These are phyloP conservation scores for Azolla pinnata DNA, from an alignment of 75 land plant genomes.

Conservation along the genomic window DNA sequence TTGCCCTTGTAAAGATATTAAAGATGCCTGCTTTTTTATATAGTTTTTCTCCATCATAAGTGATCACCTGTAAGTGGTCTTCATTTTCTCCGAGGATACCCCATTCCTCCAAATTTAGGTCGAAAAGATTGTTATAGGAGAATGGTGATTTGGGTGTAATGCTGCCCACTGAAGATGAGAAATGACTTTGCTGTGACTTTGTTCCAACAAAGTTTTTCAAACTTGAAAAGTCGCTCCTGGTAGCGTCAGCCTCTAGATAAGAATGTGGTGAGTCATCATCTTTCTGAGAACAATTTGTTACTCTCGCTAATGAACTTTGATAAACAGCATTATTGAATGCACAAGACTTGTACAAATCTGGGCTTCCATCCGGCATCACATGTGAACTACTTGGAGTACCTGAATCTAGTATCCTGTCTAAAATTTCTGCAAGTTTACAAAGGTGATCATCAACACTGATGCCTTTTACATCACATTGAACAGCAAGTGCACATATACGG, in stretches of 20 bases:
- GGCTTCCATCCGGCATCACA: slow-evolving; percentile 19
- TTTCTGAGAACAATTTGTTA: not conserved
- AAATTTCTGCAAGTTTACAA: slow-evolving; percentile 33
- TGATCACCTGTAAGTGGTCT: slow-evolving; percentile 23
- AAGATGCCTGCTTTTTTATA: no score
- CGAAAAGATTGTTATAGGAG: slow-evolving; percentile 15
- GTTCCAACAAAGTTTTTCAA: slow-evolving; percentile 22
- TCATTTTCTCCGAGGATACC: slow-evolving; percentile 16
- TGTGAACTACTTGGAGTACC: slow-evolving; percentile 16
- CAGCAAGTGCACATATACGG: slow-evolving; percentile 59
- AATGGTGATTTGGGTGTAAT: slow-evolving; percentile 39
- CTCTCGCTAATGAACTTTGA: not conserved
- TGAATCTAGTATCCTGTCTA: slow-evolving; percentile 43
- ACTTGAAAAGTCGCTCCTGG: not conserved
- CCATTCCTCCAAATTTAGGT: slow-evolving; percentile 20
- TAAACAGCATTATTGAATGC: slow-evolving; percentile 5
- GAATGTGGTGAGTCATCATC: not conserved
- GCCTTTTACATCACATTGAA: slow-evolving; percentile 37
- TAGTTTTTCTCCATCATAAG: not conserved
- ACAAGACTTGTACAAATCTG: slow-evolving; percentile 21
- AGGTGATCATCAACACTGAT: slow-evolving; percentile 43
- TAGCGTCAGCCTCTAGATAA: not conserved
- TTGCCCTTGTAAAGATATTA: no score
- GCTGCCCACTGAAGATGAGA: slow-evolving; percentile 43
- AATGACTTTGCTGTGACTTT: slow-evolving; percentile 18